Base-by-base conservation (phyloP, 768 basidiomycete genomes). In the Amanita exitialis region DNA sequence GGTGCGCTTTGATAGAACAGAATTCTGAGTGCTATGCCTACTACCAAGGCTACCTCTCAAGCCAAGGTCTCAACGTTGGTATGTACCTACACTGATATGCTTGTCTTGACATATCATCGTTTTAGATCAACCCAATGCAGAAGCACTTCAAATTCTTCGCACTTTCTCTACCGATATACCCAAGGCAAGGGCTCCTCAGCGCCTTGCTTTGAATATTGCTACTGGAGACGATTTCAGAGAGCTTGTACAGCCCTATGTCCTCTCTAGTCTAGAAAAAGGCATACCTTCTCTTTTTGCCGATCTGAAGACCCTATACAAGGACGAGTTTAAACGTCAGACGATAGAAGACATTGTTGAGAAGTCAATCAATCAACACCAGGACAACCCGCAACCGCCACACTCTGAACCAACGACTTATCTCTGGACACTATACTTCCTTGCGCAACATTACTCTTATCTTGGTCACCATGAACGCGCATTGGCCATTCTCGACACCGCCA, bases 341-440 rank as follows among this genome's bases (percentile, higher is more conserved):
- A 79, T 98, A 39, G 82, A 92, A 58, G 74, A 76, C n/a, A 72
- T 86, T 32, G 76, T 82, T 2, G 79, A 87, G 61, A 61, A 71
- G 34, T 71, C 69, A 47, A 61, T 64, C 23, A 56, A 57, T 27
- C 55, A 60, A 23, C 44, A 57, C 6, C 47, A 56, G 9, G 52
- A 55, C 7, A 53, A 64, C 0, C 53, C 62, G 7, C 53, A 62
- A 7, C 54, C 65, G 12, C 44, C 58, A 12, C 56, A 63, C 18
- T 56, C 70, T 23, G 82, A 85, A 39, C 93, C 95, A 1, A 82
- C 90, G 3, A 82, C 80, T 13, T 87, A 95, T 58, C 77, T 98
- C 9, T 99, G 96, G 96, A 83, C 87, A 8, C 78, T 97, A 35
- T 98, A 95, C 70, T 96, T 88, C 74, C 83, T 98, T 45, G 84